Percentiles rank a stretch among this genome's conserved stretches.
These are phyloP conservation scores for Phialophora tarda DNA, from an alignment of 2,329 filamentous ascomycete species.

Conservation along the genomic window DNA sequence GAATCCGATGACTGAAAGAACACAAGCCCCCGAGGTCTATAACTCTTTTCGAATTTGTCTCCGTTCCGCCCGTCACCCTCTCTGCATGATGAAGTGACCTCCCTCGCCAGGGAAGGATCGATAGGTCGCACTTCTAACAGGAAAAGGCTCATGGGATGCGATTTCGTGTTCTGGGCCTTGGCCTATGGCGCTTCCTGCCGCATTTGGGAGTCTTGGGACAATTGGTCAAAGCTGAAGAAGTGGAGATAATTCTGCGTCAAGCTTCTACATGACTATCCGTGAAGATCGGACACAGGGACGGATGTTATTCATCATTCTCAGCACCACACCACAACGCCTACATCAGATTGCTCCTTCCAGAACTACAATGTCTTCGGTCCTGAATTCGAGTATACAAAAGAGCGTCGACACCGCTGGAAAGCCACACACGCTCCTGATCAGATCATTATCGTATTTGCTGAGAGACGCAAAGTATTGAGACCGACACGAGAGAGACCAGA, in stretches of 20 bases:
- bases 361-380: constrained; percentile 21
- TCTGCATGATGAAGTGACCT: constrained; percentile 2
- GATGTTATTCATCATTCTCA: constrained; percentile 6
- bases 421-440: background rate
- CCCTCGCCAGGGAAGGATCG: background rate
- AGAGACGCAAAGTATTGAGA: background rate
- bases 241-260: constrained; percentile 8
- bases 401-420: constrained; percentile 2
- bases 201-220: background rate
- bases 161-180: constrained; percentile 8
- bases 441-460: background rate
- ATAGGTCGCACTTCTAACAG: constrained; percentile 11
- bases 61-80: constrained; percentile 4
- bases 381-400: constrained; percentile 22
- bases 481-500: background rate
- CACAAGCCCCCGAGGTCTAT: background rate
- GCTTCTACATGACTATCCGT: constrained; percentile 1
- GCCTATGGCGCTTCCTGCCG: constrained; percentile 8
- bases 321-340: background rate
- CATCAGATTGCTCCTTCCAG: constrained; percentile 15
- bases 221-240: constrained; percentile 2
- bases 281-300: constrained; percentile 6
- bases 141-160: background rate
- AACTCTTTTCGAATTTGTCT: constrained; percentile 2
- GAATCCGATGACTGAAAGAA: background rate